Conservation (phyloP, 2,329 filamentous ascomycete genomes). For the Clarireedia homoeocarpa region DNA sequence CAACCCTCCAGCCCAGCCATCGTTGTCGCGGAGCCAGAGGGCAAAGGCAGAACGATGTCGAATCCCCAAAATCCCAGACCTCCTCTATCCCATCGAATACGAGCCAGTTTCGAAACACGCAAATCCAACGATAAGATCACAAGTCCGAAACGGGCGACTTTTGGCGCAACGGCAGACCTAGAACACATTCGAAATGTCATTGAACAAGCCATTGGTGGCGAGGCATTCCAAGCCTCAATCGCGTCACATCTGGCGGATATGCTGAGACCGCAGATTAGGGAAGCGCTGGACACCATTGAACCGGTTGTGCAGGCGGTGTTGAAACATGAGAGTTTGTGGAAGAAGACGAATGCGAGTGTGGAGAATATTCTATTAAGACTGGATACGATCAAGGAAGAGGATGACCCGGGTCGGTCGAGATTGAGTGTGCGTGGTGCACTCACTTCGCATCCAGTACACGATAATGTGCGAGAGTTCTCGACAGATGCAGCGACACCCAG, state of each 20-base stretch:
- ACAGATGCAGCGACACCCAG: neutral
- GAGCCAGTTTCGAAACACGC: constrained; percentile 26
- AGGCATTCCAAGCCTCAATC: constrained; percentile 27
- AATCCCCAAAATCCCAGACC: constrained; percentile 26
- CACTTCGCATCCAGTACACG: neutral
- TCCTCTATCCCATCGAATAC: constrained; percentile 25
- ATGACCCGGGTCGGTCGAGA: neutral
- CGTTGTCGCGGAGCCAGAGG: neutral
- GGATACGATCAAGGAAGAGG: constrained; percentile 17
- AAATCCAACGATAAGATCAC: constrained; percentile 12
- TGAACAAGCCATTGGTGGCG: constrained; percentile 25
- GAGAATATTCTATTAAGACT: constrained; percentile 24
- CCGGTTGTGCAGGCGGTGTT: constrained; percentile 29
- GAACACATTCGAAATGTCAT: constrained; percentile 23
- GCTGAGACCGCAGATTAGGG: constrained; percentile 27
- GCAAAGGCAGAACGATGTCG: constrained; percentile 9
- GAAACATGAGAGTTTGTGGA: constrained; percentile 25
- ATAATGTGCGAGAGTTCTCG: neutral
- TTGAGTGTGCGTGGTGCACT: neutral
- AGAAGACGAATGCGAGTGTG: constrained; percentile 27
- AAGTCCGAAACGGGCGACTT: neutral
- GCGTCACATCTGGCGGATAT: constrained; percentile 26
- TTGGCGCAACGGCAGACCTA: constrained; percentile 19
- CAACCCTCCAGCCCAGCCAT: neutral
- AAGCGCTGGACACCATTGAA: constrained; percentile 28